phyloP scores from a whole-genome alignment of 371 early-diverging fungal species.

The Mucor indicus region DNA sequence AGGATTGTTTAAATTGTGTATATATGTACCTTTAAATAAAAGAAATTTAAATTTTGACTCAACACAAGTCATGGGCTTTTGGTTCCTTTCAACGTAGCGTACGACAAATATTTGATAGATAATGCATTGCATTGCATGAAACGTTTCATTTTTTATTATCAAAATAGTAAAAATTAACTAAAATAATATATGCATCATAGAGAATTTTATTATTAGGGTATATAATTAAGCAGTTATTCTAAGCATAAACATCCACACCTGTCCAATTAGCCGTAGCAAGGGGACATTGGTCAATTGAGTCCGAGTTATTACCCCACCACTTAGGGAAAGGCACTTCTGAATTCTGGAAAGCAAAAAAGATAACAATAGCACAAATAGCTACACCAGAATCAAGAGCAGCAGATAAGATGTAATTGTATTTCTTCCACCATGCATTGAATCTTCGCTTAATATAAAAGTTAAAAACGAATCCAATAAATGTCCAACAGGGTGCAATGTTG shows the following conservation, averaged over 20 bases:
- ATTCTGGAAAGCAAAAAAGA: conserved; percentile 48
- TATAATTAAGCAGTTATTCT: too few species aligned
- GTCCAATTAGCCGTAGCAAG: conserved; percentile 35
- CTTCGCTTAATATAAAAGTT: conserved; percentile 53
- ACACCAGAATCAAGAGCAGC: conserved; percentile 72
- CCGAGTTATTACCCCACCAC: conserved; percentile 42
- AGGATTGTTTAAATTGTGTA: conserved; percentile 11
- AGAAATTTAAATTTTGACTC: too few species aligned
- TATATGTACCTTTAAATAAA: too few species aligned
- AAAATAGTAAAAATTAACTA: too few species aligned
- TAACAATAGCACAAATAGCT: conserved; percentile 47
- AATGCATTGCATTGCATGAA: too few species aligned
- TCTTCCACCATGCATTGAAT: conserved; percentile 58
- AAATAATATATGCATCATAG: too few species aligned
- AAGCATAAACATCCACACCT: conserved; percentile 30
- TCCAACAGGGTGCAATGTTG: conserved; percentile 51
- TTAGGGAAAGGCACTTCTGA: conserved; percentile 28
- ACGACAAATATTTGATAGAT: too few species aligned
- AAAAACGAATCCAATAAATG: conserved; percentile 58
- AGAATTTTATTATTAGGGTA: too few species aligned
- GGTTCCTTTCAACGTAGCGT: too few species aligned
- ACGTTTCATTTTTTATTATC: too few species aligned
- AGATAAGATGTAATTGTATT: conserved; percentile 68
- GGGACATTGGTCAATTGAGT: conserved; percentile 34
- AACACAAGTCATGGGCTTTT: too few species aligned